These are phyloP conservation scores for Xylogone sp. DNA, from an alignment of 2,329 filamentous ascomycete genomes.

Conservation along the genomic window DNA sequence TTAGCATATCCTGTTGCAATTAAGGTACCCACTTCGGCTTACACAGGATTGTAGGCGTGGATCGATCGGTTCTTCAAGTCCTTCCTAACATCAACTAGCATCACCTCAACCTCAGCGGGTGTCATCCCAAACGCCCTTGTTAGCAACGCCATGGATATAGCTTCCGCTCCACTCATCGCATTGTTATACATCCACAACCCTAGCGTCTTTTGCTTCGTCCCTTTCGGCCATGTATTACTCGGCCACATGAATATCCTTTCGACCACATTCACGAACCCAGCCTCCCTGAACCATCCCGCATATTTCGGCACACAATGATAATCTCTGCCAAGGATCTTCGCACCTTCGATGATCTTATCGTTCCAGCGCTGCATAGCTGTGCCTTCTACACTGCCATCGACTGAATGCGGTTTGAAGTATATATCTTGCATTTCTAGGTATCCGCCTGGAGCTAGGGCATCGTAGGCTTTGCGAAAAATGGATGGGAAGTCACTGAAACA, in stretches of 20 bases:
- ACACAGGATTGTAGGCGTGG: slow-evolving; percentile 31
- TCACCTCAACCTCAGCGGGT: slow-evolving; percentile 32
- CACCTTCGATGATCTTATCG: slow-evolving; percentile 11
- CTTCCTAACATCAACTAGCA: slow-evolving; percentile 32
- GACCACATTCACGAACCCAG: slow-evolving; percentile 49
- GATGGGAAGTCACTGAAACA: slow-evolving; percentile 10
- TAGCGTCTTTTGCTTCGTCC: slow-evolving; percentile 47
- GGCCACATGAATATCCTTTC: slow-evolving; percentile 47
- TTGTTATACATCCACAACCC: slow-evolving; percentile 30
- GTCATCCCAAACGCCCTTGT: slow-evolving; percentile 35
- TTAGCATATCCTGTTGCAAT: not conserved
- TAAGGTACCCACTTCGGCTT: slow-evolving; percentile 6
- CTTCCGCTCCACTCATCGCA: slow-evolving; percentile 14
- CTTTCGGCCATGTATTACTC: slow-evolving; percentile 47
- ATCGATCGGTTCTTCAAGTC: slow-evolving; percentile 33
- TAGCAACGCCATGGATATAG: slow-evolving; percentile 30
- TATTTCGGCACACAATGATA: slow-evolving; percentile 23
- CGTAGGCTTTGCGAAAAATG: slow-evolving; percentile 6
- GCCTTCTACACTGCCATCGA: slow-evolving; percentile 2
- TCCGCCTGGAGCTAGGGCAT: slow-evolving; percentile 16
- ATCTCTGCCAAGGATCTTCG: not conserved
- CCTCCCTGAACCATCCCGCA: slow-evolving; percentile 38
- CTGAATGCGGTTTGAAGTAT: not conserved
- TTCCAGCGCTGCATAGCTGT: slow-evolving; percentile 15
- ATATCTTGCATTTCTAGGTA: slow-evolving; percentile 27